Conservation (phyloP, 2,329 filamentous ascomycete species). For the Nemania sp. region DNA sequence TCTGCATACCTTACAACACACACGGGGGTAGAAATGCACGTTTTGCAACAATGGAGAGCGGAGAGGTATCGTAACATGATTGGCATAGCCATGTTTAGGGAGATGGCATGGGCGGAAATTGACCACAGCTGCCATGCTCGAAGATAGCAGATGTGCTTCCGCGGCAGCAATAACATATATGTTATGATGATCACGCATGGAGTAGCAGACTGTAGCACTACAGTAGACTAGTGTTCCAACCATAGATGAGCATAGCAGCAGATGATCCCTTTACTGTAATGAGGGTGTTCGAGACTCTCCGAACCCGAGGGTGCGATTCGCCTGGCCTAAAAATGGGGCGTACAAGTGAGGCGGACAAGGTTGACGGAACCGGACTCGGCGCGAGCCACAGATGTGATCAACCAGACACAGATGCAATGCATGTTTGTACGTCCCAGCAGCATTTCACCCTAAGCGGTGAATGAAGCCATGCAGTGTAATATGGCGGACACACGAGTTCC, state of each 20-base stretch:
- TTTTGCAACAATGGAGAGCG: constrained; percentile 3
- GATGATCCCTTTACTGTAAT: constrained; percentile 26
- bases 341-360: constrained; percentile 49
- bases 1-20: constrained; percentile 18
- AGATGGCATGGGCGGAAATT: constrained; percentile 13
- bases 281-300: constrained; percentile 29
- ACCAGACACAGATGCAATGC: constrained; percentile 43
- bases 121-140: constrained; percentile 13
- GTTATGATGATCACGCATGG: constrained; percentile 31
- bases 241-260: constrained; percentile 22
- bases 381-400: constrained; percentile 41
- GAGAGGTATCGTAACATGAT: constrained; percentile 17
- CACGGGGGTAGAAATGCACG: neutral
- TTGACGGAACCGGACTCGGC: constrained; percentile 45
- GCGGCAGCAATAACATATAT: constrained; percentile 22
- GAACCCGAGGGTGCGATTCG: constrained; percentile 34
- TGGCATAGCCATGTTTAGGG: constrained; percentile 4
- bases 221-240: constrained; percentile 30
- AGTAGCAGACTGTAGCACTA: constrained; percentile 31
- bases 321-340: constrained; percentile 45
- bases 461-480: constrained; percentile 33
- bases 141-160: constrained; percentile 16
- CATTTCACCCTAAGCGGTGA: constrained; percentile 32
- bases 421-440: constrained; percentile 31
- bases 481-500: constrained; percentile 31